Evolutionary conservation across 768 basidiomycete species (phyloP).

Genomic region (Suillus americanus): DNA sequence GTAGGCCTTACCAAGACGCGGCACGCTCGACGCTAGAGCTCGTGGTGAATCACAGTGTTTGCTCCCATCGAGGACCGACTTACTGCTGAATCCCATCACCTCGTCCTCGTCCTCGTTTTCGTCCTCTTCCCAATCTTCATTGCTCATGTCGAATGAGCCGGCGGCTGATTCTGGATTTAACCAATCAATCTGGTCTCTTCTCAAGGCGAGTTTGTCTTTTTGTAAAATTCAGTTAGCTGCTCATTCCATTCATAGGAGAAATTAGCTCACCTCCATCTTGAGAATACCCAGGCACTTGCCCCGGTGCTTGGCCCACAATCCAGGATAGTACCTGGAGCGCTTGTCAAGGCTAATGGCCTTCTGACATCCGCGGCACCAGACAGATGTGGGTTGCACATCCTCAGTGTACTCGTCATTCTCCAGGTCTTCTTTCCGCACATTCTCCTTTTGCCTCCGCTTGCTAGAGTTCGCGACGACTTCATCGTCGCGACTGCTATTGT

Average conservation of each 20-base stretch:
- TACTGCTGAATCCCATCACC: conserved; percentile 21
- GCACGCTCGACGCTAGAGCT: conserved; percentile 18
- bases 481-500: not conserved
- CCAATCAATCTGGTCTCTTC: not conserved
- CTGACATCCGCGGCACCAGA: conserved; percentile 28
- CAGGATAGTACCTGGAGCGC: conserved; percentile 34
- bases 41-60: conserved; percentile 2
- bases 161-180: not conserved
- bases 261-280: conserved; percentile 25
- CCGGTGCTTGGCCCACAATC: conserved; percentile 34
- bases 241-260: not conserved
- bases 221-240: conserved; percentile 17
- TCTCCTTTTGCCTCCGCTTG: conserved; percentile 28
- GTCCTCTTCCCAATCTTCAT: conserved; percentile 4
- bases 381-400: conserved; percentile 25
- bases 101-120: not conserved
- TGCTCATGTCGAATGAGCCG: not conserved
- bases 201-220: conserved; percentile 12
- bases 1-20: conserved; percentile 13
- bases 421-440: conserved; percentile 24
- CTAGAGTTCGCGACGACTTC: conserved; percentile 12
- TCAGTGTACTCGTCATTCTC: conserved; percentile 30
- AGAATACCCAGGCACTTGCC: conserved; percentile 26
- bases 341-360: conserved; percentile 33
- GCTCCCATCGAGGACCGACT: conserved; percentile 17